Conservation (phyloP, 306 rosid genomes). For the Cucurbita maxima region DNA sequence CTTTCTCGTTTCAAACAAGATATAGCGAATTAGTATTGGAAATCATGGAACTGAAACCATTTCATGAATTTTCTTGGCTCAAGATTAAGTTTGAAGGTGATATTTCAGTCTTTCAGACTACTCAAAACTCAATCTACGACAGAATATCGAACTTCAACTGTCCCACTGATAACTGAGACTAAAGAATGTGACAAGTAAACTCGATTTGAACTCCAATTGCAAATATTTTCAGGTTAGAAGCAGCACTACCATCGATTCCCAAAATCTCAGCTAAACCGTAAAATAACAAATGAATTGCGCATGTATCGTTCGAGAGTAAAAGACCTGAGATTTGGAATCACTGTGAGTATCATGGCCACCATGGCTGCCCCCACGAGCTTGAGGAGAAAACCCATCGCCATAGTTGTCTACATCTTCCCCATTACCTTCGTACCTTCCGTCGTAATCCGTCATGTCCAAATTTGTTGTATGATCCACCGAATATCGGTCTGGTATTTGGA, state of each 20-base stretch:
- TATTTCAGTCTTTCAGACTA: not conserved
- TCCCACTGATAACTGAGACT: not conserved
- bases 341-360: slow-evolving; percentile 31
- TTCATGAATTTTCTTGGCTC: not conserved
- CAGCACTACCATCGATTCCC: not conserved
- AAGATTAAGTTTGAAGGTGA: not conserved
- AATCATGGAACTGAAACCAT: not conserved
- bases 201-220: not conserved
- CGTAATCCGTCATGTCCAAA: slow-evolving; percentile 57
- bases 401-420: slow-evolving; percentile 40
- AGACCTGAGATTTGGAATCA: slow-evolving; percentile 70
- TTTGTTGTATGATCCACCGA: not conserved
- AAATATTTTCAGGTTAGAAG: not conserved
- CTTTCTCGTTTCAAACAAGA: not conserved
- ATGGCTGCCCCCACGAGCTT: slow-evolving; percentile 24
- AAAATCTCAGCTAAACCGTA: not conserved
- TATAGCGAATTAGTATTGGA: not conserved
- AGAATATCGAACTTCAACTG: not conserved
- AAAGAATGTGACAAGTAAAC: not conserved
- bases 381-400: slow-evolving; percentile 54
- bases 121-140: not conserved
- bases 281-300: not conserved
- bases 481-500: not conserved
- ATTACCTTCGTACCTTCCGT: slow-evolving; percentile 58
- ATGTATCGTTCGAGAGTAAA: not conserved